These are phyloP conservation scores for Boletus sp. DNA, from an alignment of 768 basidiomycete species.

Conservation along the genomic window DNA sequence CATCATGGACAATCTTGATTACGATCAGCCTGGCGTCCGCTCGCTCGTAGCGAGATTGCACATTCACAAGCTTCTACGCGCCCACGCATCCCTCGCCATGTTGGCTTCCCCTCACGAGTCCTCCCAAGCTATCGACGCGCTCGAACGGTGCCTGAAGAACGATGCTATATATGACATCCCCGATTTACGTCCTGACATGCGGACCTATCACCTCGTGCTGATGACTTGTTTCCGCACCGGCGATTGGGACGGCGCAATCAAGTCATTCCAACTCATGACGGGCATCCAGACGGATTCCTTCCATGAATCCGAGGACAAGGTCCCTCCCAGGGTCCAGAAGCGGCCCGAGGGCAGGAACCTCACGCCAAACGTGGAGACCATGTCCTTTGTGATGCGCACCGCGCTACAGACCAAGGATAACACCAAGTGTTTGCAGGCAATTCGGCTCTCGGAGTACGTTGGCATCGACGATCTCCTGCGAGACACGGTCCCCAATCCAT, in stretches of 20 bases:
- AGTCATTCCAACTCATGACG: constrained; percentile 70
- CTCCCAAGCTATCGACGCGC: constrained; percentile 50
- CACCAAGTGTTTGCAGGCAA: constrained; percentile 54
- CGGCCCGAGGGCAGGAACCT: constrained; percentile 45
- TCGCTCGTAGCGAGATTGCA: constrained; percentile 50
- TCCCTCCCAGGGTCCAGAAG: constrained; percentile 41
- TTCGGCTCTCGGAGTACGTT: constrained; percentile 56
- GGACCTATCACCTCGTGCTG: constrained; percentile 62
- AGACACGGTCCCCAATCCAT: constrained; percentile 22
- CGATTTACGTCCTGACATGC: constrained; percentile 32
- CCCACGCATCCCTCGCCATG: constrained; percentile 43
- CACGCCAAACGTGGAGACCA: constrained; percentile 48
- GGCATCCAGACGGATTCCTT: constrained; percentile 59
- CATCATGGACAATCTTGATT: constrained; percentile 43
- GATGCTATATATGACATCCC: constrained; percentile 48
- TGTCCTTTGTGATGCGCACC: constrained; percentile 56
- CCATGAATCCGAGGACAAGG: constrained; percentile 32
- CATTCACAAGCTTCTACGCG: constrained; percentile 60
- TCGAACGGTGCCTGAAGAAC: constrained; percentile 70
- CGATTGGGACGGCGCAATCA: constrained; percentile 61
- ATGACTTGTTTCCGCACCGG: constrained; percentile 58
- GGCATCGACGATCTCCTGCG: constrained; percentile 39
- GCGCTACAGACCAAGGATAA: constrained; percentile 52
- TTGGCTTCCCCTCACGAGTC: constrained; percentile 40
- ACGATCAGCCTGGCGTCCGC: constrained; percentile 28